Evolutionary conservation across 2,329 filamentous ascomycete species (phyloP).

Genomic region (Pseudogymnoascus sp.): DNA sequence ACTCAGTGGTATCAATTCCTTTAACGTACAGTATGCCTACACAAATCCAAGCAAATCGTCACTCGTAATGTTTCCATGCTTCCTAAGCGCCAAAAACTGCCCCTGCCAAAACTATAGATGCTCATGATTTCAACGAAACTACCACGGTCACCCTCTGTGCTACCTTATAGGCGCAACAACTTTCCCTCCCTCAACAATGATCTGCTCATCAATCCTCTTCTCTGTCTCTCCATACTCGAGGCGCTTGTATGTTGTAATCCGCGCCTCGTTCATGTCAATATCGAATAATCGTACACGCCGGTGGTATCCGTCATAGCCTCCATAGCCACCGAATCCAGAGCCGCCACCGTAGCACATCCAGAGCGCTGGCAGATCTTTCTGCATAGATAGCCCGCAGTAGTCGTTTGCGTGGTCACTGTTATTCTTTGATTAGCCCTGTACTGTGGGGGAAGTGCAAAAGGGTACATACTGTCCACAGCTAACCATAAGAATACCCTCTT

Average conservation of each 20-base stretch:
- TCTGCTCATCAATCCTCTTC: constrained; percentile 52
- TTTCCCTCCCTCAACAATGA: constrained; percentile 57
- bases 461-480: constrained; percentile 80
- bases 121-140: background rate
- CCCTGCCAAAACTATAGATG: background rate
- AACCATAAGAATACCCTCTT: constrained; percentile 77
- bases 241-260: constrained; percentile 88
- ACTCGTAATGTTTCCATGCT: constrained; percentile 2
- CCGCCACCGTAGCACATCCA: constrained; percentile 99
- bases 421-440: constrained; percentile 20
- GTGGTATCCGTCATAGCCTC: constrained; percentile 78
- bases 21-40: constrained; percentile 4
- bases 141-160: background rate
- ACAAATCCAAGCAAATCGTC: constrained; percentile 3
- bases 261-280: constrained; percentile 81
- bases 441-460: constrained; percentile 11
- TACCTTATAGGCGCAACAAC: constrained; percentile 19
- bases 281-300: constrained; percentile 84
- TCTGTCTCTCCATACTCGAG: constrained; percentile 58
- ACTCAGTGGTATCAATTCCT: constrained; percentile 2
- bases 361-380: constrained; percentile 49
- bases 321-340: constrained; percentile 89
- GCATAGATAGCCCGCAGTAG: constrained; percentile 67
- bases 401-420: constrained; percentile 87
- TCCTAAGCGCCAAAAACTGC: constrained; percentile 5